Evolutionary conservation across 805 yeast species (phyloP), one percentile per base, ranked within the genome.

Genomic region (Saccharomycopsis selenospora): DNA sequence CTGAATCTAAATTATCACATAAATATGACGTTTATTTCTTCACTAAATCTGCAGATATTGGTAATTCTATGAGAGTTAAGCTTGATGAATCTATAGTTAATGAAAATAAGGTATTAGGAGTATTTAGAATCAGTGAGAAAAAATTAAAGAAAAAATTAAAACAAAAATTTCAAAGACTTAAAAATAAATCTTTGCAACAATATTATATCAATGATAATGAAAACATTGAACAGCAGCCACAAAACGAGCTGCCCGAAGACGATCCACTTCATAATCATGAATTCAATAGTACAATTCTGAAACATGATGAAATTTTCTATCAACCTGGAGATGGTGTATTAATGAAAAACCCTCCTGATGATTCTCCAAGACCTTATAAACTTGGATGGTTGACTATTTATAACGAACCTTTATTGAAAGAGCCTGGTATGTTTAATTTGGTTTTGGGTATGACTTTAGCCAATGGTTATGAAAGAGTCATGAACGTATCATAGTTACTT

Each of bases 301-400:
- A 57, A 10, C 63, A 65, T 22, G 47, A 58, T 24, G 62, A 60
- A 29, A 51, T 33, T 8, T 50, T 59, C 7, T 61, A 61, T 33
- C 59, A 59, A 13, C 70, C 79, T 0, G 77, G 78, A n/a, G 85
- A 80, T 61, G 85, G 85, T 2, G 63, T 79, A 3, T 62, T 66
- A 28, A 66, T 63, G 44, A 65, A 66, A 52, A 68, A 69, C 46
- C 80, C 84, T 0, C 66, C 66, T 11, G 86, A 80, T 59, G 86
- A 80, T 59, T 66, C 74, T 3, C 85, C 85, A 0, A 77, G 75
- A 58, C 78, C 75, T 43, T 70, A 66, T 48, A 80, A 79, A 56
- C 54, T 79, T 28, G 86, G 86, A 0, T 81, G 86, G 86, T 61
- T 80, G 2, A 79, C 85, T 0, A 64, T 80, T 1, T 79, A 73